Evolutionary conservation across 2,329 filamentous ascomycete genomes (phyloP).

Genomic region (Claviceps sp.): DNA sequence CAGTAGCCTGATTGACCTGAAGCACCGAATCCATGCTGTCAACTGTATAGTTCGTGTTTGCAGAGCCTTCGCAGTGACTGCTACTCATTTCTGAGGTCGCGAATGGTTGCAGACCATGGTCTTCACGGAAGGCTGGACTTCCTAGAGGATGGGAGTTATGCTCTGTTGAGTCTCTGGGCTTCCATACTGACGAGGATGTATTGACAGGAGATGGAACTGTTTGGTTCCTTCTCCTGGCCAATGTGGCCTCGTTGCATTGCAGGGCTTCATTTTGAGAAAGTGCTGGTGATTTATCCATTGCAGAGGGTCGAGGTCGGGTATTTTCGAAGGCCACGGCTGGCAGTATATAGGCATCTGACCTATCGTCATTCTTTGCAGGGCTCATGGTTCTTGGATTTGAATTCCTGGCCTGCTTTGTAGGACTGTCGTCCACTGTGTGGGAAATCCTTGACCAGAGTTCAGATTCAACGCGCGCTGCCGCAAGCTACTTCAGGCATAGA

Average conservation of each 20-base stretch:
- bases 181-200: not conserved
- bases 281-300: not conserved
- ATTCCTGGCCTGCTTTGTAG: constrained; percentile 10
- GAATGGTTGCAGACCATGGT: not conserved
- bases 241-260: not conserved
- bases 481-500: not conserved
- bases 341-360: constrained; percentile 1
- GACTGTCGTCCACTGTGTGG: constrained; percentile 16
- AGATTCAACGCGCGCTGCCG: not conserved
- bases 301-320: not conserved
- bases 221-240: constrained; percentile 3
- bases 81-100: not conserved
- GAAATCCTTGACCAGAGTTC: constrained; percentile 17
- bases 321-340: not conserved
- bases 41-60: not conserved
- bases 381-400: not conserved
- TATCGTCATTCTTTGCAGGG: not conserved
- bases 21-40: not conserved
- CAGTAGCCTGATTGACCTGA: constrained; percentile 7
- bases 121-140: not conserved
- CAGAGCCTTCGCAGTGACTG: not conserved
- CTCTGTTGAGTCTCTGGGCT: constrained; percentile 6
- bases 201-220: constrained; percentile 1
- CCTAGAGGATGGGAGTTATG: not conserved
- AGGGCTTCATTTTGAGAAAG: not conserved